These are phyloP conservation scores for Saussurea involucrata DNA, from an alignment of 129 eudicot genomes.

Conservation along the genomic window DNA sequence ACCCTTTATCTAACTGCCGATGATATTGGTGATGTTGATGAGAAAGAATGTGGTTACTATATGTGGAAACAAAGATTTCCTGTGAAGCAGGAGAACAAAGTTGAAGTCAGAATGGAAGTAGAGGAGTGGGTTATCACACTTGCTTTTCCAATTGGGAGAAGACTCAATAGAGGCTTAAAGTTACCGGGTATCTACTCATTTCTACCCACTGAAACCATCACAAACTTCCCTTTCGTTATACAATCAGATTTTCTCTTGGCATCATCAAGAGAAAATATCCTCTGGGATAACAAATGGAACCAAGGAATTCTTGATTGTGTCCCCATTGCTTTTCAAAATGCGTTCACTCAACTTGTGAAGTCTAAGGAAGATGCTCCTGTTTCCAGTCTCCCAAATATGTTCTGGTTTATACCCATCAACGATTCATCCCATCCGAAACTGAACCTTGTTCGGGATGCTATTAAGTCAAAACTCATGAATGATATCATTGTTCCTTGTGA, in stretches of 20 bases:
- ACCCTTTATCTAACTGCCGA: slow-evolving; percentile 39
- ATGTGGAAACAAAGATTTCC: slow-evolving; percentile 66
- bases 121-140: slow-evolving; percentile 57
- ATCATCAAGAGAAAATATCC: slow-evolving; percentile 53
- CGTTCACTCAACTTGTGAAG: slow-evolving; percentile 45
- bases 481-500: slow-evolving; percentile 48
- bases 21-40: slow-evolving; percentile 13
- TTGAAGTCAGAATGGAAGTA: slow-evolving; percentile 41
- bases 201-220: slow-evolving; percentile 51
- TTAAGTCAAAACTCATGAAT: slow-evolving; percentile 21
- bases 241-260: slow-evolving; percentile 60
- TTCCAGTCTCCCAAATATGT: slow-evolving; percentile 29
- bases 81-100: slow-evolving; percentile 32
- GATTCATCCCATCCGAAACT: slow-evolving; percentile 24
- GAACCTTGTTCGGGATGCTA: slow-evolving; percentile 33
- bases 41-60: slow-evolving; percentile 41
- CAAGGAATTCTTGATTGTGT: slow-evolving; percentile 52
- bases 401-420: slow-evolving; percentile 35
- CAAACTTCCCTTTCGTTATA: slow-evolving; percentile 57
- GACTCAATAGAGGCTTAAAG: slow-evolving; percentile 41
- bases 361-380: slow-evolving; percentile 22
- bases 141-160: slow-evolving; percentile 52
- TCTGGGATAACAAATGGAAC: slow-evolving; percentile 55
- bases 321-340: slow-evolving; percentile 41
- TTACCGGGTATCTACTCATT: slow-evolving; percentile 57